Base-by-base conservation (phyloP, 176 grass and related monocot genomes). In the Pontederia crassipes region DNA sequence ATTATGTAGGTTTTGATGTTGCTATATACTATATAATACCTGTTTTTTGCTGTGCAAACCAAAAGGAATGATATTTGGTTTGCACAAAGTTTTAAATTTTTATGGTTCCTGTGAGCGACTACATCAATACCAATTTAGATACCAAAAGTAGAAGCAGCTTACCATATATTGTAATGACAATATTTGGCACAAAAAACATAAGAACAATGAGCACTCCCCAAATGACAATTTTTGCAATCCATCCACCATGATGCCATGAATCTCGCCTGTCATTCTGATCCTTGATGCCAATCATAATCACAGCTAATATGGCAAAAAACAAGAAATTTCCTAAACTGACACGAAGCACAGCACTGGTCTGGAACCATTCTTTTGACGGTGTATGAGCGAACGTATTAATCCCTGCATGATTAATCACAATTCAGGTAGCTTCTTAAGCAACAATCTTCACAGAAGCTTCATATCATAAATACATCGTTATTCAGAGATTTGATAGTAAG, bases 281-380 rank as follows among this genome's bases (percentile, higher is more conserved):
- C 73, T 90, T 90, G 27, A 90, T 66, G 73, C 86, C 81, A 70
- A 96, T 96, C 91, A 96, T 96, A 75, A 75, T 55, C 40, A 89
- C 66, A 69, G 91, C 75, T 80, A 90, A 87, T 81, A 69, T 85
- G 52, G 62, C 66, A 51, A 90, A 96, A 70, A 96, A 96, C 81
- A 96, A 80, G 73, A 96, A 96, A 75, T 87, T 96, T 11, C 86
- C 91, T 50, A 96, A 54, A 75, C 86, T 96, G 67, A 90, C 83
- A 80, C 91, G 80, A 72, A 96, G 81, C 57, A 96, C 86, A 28
- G 83, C 91, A 75, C 77, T 85, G 61, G 82, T 96, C 67, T 96
- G 86, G 73, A 96, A 96, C 91, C 91, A 96, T 85, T 89, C 89
- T 68, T 83, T 83, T 12, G 80, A 54, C 4, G 80, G 80, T 35